Evolutionary conservation across 2,329 filamentous ascomycete species (phyloP), one percentile per base, ranked within the genome.

Genomic region (Mycocentrospora acerina): DNA sequence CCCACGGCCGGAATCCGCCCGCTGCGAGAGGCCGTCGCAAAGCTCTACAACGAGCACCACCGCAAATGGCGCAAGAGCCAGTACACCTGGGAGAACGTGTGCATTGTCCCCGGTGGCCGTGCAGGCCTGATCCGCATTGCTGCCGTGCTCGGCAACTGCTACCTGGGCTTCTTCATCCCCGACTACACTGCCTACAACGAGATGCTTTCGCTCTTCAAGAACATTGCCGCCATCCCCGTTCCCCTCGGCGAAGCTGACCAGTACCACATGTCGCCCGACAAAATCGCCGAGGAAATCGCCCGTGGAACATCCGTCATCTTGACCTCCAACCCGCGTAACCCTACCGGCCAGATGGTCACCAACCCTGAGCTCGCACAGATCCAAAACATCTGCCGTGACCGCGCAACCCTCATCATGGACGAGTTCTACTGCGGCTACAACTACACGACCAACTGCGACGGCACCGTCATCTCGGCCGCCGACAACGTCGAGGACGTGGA

Each of bases 21-120:
- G 17, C 76, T 97, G 51, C 80, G 91, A 55, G 86, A 89, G 61
- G 91, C 91, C 13, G 90, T 97, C 29, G 91, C 91, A 41, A 82
- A 83, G 43, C 79, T 97, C 46, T 97, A 97, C 79, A 97, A 97
- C 62, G 86, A 85, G 67, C 87, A 91, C 68, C 91, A 96, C 61
- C 83, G 91, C 50, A 73, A 91, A 71, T 89, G 86, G 61, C 94
- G 93, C 73, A 78, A 82, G 9, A 91, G 86, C 69, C 78, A 94
- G 71, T 97, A 97, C 68, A 94, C 88, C 5, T 96, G 88, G 86
- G 91, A 97, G 75, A 97, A 97, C 67, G 91, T 96, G 13, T 90
- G 88, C 66, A 95, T 97, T 65, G 91, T 97, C 3, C 91, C 91
- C 30, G 90, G 90, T 67, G 91, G 91, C 26, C 82, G 91, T 57